phyloP scores from a whole-genome alignment of 2,329 filamentous ascomycete genomes.

The Epichloe brachyelytri region DNA sequence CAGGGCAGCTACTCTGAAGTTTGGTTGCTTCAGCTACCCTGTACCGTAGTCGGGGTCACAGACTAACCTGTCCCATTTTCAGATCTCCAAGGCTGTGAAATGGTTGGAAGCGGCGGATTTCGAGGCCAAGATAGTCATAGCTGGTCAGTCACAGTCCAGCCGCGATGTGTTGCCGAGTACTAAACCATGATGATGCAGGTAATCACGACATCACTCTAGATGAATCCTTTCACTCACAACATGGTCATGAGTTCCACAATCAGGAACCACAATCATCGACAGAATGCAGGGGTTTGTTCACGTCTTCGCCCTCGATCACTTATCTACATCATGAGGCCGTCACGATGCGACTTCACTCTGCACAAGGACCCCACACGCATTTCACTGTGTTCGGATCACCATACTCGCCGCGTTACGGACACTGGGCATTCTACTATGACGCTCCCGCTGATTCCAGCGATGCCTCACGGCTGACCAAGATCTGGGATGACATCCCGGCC shows the following conservation, averaged over 20 bases:
- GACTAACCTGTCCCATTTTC: neutral
- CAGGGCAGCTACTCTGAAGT: conserved; percentile 49
- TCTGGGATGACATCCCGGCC: conserved; percentile 51
- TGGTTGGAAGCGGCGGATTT: conserved; percentile 59
- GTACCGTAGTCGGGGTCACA: neutral
- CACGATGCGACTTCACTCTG: conserved; percentile 39
- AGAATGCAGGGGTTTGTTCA: conserved; percentile 42
- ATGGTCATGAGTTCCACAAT: conserved; percentile 43
- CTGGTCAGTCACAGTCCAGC: conserved; percentile 32
- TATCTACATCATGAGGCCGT: conserved; percentile 50
- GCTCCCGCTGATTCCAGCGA: conserved; percentile 11
- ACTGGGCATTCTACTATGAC: conserved; percentile 58
- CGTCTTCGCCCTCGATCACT: conserved; percentile 40
- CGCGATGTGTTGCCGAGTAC: neutral
- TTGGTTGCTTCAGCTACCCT: neutral
- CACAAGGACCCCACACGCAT: conserved; percentile 40
- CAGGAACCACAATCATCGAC: conserved; percentile 37
- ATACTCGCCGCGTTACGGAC: conserved; percentile 40
- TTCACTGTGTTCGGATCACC: conserved; percentile 64
- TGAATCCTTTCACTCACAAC: conserved; percentile 41
- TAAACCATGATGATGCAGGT: conserved; percentile 27
- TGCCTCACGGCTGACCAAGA: conserved; percentile 13
- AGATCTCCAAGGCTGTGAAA: conserved; percentile 45
- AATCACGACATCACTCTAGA: conserved; percentile 69
- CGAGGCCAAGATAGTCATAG: conserved; percentile 57